A percentile compares a stretch with the other conserved stretches of the same genome.
Conservation (phyloP, 176 grass and related monocot genomes). For the Pontederia crassipes region DNA sequence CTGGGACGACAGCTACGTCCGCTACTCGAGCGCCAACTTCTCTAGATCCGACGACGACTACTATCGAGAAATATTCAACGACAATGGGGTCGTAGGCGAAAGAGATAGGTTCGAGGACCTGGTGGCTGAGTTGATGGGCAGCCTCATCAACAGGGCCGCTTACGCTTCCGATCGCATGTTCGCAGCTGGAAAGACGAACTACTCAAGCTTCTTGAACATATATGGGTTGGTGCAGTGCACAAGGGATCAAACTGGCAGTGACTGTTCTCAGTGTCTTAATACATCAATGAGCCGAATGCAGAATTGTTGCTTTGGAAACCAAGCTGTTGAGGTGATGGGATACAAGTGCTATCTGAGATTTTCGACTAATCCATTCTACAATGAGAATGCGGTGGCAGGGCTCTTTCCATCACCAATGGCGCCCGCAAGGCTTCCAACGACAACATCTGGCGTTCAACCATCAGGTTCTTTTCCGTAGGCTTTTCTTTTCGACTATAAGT, state of each 20-base stretch:
- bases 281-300: neutral
- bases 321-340: neutral
- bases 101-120: neutral
- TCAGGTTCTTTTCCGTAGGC: neutral
- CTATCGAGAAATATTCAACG: rapidly evolving
- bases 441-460: neutral
- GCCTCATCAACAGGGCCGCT: neutral
- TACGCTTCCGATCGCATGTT: neutral
- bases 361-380: neutral
- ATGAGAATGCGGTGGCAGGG: neutral
- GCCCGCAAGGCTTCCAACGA: neutral
- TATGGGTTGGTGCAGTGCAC: conserved; percentile 12
- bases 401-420: neutral
- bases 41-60: neutral
- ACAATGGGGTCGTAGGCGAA: neutral
- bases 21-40: conserved; percentile 27
- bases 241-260: neutral
- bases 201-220: neutral
- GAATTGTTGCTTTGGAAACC: neutral
- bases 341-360: neutral
- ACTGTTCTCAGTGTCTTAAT: neutral
- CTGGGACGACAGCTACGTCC: conserved; percentile 18
- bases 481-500: no score
- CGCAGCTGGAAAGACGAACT: neutral
- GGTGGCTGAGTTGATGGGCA: neutral